Conservation (phyloP, 2,329 filamentous ascomycete species). For the Nemania serpens region DNA sequence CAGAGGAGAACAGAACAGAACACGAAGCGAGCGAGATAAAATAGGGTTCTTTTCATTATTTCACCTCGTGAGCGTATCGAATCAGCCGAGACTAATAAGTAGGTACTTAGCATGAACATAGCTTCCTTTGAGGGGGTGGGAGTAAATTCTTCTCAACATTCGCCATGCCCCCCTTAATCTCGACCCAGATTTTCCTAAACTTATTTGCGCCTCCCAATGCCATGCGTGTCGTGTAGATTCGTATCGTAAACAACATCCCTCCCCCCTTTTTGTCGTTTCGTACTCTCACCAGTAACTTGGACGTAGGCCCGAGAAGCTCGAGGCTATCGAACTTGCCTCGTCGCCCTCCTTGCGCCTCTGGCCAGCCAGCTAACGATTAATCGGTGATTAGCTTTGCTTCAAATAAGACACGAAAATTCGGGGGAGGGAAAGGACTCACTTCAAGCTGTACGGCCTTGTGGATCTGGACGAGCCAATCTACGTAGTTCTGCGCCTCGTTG, state of each 20-base stretch:
- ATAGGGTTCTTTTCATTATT: neutral
- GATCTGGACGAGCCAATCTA: constrained; percentile 96
- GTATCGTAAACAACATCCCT: constrained; percentile 2
- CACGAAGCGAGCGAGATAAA: neutral
- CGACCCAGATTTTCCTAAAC: constrained; percentile 19
- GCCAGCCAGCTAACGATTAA: constrained; percentile 61
- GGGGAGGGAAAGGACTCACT: constrained; percentile 50
- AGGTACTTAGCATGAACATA: neutral
- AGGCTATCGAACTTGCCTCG: constrained; percentile 53
- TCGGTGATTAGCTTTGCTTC: constrained; percentile 5
- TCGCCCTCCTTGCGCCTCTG: constrained; percentile 72
- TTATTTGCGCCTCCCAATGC: constrained; percentile 26
- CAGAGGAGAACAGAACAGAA: too few species aligned
- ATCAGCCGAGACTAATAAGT: neutral
- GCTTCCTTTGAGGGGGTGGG: constrained; percentile 10
- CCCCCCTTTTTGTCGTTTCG: constrained; percentile 12
- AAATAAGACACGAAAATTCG: neutral
- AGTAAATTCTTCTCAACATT: constrained; percentile 11
- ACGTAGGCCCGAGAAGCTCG: constrained; percentile 63
- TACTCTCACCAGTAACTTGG: constrained; percentile 61
- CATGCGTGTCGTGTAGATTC: constrained; percentile 18
- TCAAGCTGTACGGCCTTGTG: constrained; percentile 93
- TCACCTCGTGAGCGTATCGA: neutral
- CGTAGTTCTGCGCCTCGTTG: constrained; percentile 96
- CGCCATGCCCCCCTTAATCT: constrained; percentile 16